Base-by-base conservation (phyloP, 768 basidiomycete genomes). In the Tulasnella sp. region DNA sequence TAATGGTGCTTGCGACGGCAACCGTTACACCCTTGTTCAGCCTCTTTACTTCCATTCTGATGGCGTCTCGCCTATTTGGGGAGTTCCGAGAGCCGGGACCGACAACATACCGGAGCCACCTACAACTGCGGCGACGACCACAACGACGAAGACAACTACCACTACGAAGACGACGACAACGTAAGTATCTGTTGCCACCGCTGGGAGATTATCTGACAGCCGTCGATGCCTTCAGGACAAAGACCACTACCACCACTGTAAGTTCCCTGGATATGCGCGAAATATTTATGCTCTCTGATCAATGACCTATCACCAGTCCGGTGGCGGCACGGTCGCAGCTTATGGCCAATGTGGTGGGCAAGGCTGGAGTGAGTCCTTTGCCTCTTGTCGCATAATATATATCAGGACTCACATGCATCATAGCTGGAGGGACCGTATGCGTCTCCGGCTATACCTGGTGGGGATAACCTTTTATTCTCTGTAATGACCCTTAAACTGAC, bases 1-100 rank as follows among this genome's bases (percentile, higher is more conserved):
- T 41, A 75, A 75, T 46, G 80, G 80, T 48, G 54, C n/a, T 18
- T 81, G 80, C 60, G 80, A 81, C 40, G 80, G 80, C 42, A 79
- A 22, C 16, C 79, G 80, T 12, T 81, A 78, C 69, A 81, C 80
- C 6, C 69, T 79, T 54, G 69, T 78, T 18, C 80, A 81, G 77
- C 80, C 80, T 12, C 54, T 81, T 22, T 72, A 78, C 77, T 81
- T 75, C 75, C 60, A 81, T 44, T 46, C 34, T 50, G 80, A 78
- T 34, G 75, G 80, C 3, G 74, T 75, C 0, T 6, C 74, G n/a
- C 74, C 74, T 3, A 75, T 31, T 34, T 75, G 74, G 74, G 74
- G 74, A 16, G 74, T 75, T 42, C 74, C 74, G 28, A 28, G 74
- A 44, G 74, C 74, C 48, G 5, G 42, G 24, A 31, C 8, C 24